Conservation (phyloP, 140 eudicot genomes). For the Cichorium intybus region DNA sequence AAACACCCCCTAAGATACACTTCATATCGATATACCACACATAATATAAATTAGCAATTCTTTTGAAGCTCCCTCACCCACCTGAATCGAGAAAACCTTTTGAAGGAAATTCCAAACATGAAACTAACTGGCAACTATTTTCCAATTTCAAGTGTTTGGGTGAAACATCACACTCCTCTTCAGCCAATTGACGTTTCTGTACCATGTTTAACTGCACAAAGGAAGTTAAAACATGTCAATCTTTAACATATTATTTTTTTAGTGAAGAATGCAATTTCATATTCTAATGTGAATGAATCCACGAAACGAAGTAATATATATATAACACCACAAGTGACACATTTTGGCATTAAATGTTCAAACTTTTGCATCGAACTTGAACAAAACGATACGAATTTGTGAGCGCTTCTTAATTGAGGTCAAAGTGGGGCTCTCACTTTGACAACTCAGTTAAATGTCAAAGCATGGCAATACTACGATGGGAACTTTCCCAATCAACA, state of each 20-base stretch:
- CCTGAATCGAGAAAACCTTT: constrained; percentile 32
- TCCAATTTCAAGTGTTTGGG: constrained; percentile 50
- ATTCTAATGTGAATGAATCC: background rate
- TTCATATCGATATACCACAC: no score
- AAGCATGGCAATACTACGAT: no score
- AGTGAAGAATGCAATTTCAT: background rate
- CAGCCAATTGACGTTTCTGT: constrained; percentile 50
- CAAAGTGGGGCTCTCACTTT: no score
- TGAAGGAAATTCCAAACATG: constrained; percentile 32
- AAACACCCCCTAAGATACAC: background rate
- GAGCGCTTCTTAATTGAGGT: no score
- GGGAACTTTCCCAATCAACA: background rate
- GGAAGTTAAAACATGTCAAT: background rate
- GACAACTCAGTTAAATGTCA: no score
- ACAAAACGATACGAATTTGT: no score
- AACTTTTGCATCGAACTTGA: no score
- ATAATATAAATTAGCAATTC: background rate
- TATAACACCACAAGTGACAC: no score
- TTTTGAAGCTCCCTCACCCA: constrained; percentile 11
- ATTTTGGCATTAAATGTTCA: no score
- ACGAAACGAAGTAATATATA: background rate
- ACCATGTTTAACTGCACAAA: constrained; percentile 52
- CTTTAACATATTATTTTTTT: background rate
- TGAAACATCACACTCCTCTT: constrained; percentile 41
- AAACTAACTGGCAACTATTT: constrained; percentile 22